Evolutionary conservation across 1,284 basidiomycete species (phyloP).

Genomic region (Cronartium quercuum): DNA sequence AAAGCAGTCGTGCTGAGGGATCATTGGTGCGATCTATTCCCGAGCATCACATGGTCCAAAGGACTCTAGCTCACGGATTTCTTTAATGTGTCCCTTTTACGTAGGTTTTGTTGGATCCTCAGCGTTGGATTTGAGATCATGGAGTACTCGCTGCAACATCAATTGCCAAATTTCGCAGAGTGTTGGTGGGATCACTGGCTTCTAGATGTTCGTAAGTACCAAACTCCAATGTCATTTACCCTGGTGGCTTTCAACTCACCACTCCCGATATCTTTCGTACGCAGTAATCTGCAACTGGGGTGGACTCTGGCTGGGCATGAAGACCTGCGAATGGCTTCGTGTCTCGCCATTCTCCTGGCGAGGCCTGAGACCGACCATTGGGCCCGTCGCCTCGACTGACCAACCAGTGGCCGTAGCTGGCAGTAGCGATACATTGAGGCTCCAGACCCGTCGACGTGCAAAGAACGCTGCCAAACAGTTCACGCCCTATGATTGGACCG

Average conservation of each 20-base stretch:
- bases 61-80: neutral
- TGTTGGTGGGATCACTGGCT: slow-evolving; percentile 59
- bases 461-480: slow-evolving; percentile 70
- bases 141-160: slow-evolving; percentile 74
- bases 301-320: slow-evolving; percentile 71
- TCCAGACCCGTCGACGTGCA: slow-evolving; percentile 67
- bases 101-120: slow-evolving; percentile 67
- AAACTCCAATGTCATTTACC: neutral
- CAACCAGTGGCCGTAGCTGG: slow-evolving; percentile 57
- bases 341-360: slow-evolving; percentile 56
- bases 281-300: slow-evolving; percentile 70
- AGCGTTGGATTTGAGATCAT: slow-evolving; percentile 77
- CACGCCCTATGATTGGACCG: slow-evolving; percentile 74
- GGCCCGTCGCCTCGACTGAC: slow-evolving; percentile 61
- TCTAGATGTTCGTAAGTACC: slow-evolving; percentile 58
- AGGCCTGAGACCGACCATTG: slow-evolving; percentile 39
- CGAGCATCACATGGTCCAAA: neutral
- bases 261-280: neutral
- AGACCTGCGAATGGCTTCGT: slow-evolving; percentile 73
- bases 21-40: slow-evolving; percentile 57
- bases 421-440: slow-evolving; percentile 59
- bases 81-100: neutral
- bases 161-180: slow-evolving; percentile 73
- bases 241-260: neutral
- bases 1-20: slow-evolving; percentile 76